These are phyloP conservation scores for Phyllostachys edulis DNA, from an alignment of 176 grass and related monocot species.

Conservation along the genomic window DNA sequence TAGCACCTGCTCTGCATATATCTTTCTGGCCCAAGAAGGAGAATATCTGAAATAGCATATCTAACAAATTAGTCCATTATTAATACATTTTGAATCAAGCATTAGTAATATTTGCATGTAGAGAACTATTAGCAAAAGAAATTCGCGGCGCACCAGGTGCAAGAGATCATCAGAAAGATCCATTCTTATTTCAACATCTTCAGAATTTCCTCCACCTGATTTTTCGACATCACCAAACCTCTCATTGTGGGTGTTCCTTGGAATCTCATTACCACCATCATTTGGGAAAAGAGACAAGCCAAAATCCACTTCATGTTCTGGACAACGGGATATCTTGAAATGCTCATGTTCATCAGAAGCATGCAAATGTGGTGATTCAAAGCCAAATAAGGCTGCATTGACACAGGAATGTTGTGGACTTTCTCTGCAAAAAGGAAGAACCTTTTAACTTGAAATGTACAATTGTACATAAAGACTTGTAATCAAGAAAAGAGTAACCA, in stretches of 20 bases:
- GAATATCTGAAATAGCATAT: constrained; percentile 71
- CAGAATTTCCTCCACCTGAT: constrained; percentile 44
- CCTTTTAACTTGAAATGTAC: not conserved
- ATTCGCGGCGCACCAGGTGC: constrained; percentile 57
- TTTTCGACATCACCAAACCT: constrained; percentile 35
- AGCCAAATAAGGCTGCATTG: constrained; percentile 30
- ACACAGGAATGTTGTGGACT: constrained; percentile 32
- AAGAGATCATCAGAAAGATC: constrained; percentile 95
- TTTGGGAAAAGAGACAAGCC: constrained; percentile 46
- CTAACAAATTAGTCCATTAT: constrained; percentile 32
- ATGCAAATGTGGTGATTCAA: constrained; percentile 36
- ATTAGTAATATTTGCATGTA: constrained; percentile 12
- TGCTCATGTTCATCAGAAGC: constrained; percentile 17
- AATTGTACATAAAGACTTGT: not conserved
- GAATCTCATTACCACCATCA: constrained; percentile 37
- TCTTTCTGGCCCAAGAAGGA: constrained; percentile 91
- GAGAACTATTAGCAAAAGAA: constrained; percentile 1
- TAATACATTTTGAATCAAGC: not conserved
- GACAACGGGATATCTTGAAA: constrained; percentile 27
- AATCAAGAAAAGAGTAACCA: not conserved
- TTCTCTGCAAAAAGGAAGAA: constrained; percentile 38
- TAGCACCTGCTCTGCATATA: constrained; percentile 81
- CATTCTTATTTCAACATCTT: constrained; percentile 76
- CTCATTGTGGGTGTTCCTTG: constrained; percentile 15
- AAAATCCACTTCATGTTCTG: constrained; percentile 53